Evolutionary conservation across 352 stramenopile genomes (phyloP), one percentile per base, ranked within the genome.

Genomic region (Phytopythium helicoides): DNA sequence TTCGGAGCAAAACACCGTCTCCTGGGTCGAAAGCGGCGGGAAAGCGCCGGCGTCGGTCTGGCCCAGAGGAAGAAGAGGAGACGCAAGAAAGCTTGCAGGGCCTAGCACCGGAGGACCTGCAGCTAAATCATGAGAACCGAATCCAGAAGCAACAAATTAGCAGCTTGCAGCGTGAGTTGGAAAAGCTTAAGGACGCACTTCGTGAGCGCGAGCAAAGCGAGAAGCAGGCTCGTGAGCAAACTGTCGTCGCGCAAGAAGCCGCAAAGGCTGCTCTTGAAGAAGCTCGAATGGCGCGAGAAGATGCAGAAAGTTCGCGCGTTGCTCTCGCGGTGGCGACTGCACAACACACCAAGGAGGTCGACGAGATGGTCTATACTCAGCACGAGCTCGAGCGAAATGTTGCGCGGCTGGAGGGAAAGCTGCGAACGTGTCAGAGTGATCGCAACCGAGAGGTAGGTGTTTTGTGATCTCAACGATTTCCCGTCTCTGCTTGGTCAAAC

Each of bases 41-140:
- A 3, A 71, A 66, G 37, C 65, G 45, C 22, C 38, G 57, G 1
- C 54, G 40, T 3, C 53, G 47, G 1, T 3, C 18, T 5, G 56
- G 64, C 5, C 6, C 39, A 8, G 35, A 47, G 6, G 54, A 65
- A 12, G 63, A 53, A 22, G 55, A 55, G 5, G 33, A 56, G 4
- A 51, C n/a, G 6, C 15, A 41, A 23, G 19, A 28, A 3, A 41
- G 16, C 6, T 15, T 52, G 16, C n/a, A 39, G 28, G 28, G 26
- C 8, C n/a, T 38, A 9, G 5, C 36, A 16, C 5, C 26, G 25
- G 47, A 47, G 36, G 35, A 39, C 6, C 25, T 37, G 12, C 25
- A 47, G 11, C 3, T 54, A 4, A 22, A 16, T 0, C 36, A 31
- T 18, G 37, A 54, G 12, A 39, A n/a, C 25, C 11, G 18, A 7